These are phyloP conservation scores for Paramecium caudatum DNA, from an alignment of 73 alveolate species.

Conservation along the genomic window DNA sequence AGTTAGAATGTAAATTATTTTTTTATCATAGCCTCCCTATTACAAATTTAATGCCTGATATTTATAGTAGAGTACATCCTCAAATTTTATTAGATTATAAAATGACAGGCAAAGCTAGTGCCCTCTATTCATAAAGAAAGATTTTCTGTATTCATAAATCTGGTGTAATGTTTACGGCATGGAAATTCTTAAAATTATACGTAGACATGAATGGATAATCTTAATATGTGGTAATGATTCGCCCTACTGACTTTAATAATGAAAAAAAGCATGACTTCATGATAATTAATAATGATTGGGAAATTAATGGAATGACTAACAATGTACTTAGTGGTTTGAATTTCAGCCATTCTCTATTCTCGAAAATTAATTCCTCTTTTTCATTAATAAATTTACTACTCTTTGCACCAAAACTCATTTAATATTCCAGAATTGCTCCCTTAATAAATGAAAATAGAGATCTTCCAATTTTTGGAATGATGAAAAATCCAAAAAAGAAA, in stretches of 20 bases:
- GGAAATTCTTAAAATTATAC: slow-evolving; percentile 73
- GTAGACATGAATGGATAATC: slow-evolving; percentile 65
- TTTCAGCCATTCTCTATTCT: background rate
- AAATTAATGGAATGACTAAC: slow-evolving; percentile 67
- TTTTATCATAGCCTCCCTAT: background rate
- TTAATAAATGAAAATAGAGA: slow-evolving; percentile 48
- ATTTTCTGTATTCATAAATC: slow-evolving; percentile 69
- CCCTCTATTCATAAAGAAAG: slow-evolving; percentile 73
- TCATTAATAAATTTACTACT: background rate
- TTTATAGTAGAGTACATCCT: slow-evolving; percentile 68
- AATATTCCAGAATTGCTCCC: slow-evolving; percentile 33
- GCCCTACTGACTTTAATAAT: slow-evolving; percentile 66
- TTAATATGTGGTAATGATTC: slow-evolving; percentile 65
- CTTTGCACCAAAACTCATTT: slow-evolving; percentile 52
- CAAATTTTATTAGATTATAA: slow-evolving; percentile 40
- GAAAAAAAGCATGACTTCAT: slow-evolving; percentile 68
- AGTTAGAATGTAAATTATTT: background rate
- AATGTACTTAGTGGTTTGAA: slow-evolving; percentile 1
- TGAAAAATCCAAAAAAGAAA: slow-evolving; percentile 15
- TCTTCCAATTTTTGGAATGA: slow-evolving; percentile 44
- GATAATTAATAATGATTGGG: slow-evolving; percentile 74
- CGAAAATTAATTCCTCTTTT: background rate
- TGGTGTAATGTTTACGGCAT: slow-evolving; percentile 73
- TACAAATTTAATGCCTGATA: slow-evolving; percentile 66
- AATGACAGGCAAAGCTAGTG: slow-evolving; percentile 50